Conservation (phyloP, 352 stramenopile species). For the Globisporangium ultimum region DNA sequence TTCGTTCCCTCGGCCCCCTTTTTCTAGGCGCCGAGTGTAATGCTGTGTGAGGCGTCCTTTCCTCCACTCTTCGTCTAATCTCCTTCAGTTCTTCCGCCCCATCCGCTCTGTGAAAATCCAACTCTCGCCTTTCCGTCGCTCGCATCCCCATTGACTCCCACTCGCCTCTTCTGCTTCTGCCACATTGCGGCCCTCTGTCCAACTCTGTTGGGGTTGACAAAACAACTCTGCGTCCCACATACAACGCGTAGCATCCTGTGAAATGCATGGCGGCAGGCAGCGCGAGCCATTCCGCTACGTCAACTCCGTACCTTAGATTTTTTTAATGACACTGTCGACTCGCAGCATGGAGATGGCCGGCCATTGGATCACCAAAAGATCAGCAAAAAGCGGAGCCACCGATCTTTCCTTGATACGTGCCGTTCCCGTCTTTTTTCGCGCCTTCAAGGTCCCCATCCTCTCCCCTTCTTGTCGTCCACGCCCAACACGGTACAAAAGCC, state of each 20-base stretch:
- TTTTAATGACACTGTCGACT: too few relatives aligned
- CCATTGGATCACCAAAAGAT: neutral
- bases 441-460: neutral
- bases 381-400: neutral
- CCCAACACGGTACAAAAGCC: neutral
- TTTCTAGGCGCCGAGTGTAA: too few relatives aligned
- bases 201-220: neutral
- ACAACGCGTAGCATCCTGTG: too few relatives aligned
- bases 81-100: neutral
- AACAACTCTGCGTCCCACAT: too few relatives aligned
- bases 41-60: neutral
- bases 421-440: constrained; percentile 1
- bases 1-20: too few relatives aligned
- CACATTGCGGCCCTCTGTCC: neutral
- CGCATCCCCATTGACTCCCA: neutral
- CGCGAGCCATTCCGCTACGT: too few relatives aligned
- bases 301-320: too few relatives aligned
- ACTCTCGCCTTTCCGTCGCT: neutral
- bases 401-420: neutral
- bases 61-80: neutral
- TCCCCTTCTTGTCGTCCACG: neutral
- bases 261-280: too few relatives aligned
- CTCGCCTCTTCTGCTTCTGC: neutral
- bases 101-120: too few relatives aligned
- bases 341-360: neutral